Evolutionary conservation across 108 stramenopile genomes (phyloP).

Genomic region (Conticribra weissflogii): DNA sequence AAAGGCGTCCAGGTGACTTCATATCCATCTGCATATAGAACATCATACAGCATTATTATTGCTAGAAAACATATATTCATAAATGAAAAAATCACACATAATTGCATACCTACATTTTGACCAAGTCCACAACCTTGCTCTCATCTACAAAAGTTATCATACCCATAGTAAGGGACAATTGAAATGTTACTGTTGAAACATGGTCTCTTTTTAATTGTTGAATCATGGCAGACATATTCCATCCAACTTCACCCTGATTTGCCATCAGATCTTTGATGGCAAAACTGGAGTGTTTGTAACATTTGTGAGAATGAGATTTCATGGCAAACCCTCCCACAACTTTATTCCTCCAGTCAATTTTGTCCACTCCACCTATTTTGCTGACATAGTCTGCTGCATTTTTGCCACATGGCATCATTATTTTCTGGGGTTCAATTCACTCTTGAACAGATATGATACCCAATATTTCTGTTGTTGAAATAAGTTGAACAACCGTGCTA

Average conservation of each 20-base stretch:
- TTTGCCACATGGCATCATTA: background rate
- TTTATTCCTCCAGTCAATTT: constrained; percentile 1
- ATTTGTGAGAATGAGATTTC: constrained; percentile 27
- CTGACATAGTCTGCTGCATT: background rate
- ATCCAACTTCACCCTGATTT: background rate
- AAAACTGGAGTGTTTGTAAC: constrained; percentile 25
- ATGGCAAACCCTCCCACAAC: constrained; percentile 20
- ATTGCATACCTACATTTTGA: no score
- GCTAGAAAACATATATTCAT: no score
- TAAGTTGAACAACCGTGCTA: constrained; percentile 18
- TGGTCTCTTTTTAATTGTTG: no score
- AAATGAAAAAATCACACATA: no score
- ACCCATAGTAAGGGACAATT: no score
- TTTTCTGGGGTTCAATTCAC: background rate
- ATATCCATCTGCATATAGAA: no score
- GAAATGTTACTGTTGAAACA: no score
- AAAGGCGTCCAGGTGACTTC: background rate
- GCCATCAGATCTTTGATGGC: constrained; percentile 18
- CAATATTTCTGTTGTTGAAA: constrained; percentile 6
- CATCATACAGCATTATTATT: no score
- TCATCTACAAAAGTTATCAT: no score
- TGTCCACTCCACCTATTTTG: constrained; percentile 5
- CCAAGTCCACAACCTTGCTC: no score
- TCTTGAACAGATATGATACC: background rate
- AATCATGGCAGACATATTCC: constrained; percentile 5